phyloP scores from a whole-genome alignment of 2,329 filamentous ascomycete species.

The Alternaria angustiovoidea region DNA sequence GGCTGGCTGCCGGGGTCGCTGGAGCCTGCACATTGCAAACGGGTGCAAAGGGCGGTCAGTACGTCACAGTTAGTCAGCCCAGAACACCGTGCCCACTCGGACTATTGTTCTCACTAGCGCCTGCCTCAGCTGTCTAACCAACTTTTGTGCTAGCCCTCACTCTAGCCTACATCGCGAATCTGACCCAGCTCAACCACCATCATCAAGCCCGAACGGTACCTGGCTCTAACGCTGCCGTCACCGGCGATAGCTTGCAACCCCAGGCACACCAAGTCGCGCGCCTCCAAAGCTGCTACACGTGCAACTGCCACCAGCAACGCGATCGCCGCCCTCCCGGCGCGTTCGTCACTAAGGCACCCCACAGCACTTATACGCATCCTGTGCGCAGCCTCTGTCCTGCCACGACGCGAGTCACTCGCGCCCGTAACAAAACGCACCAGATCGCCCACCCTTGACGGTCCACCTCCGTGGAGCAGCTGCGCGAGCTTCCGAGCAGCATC shows the following conservation, averaged over 20 bases:
- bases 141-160: constrained; percentile 31
- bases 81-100: constrained; percentile 4
- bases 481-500: constrained; percentile 11
- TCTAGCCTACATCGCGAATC: constrained; percentile 51
- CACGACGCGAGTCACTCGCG: constrained; percentile 28
- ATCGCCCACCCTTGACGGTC: constrained; percentile 18
- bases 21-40: constrained; percentile 3
- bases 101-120: constrained; percentile 30
- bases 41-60: constrained; percentile 21
- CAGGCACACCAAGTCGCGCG: constrained; percentile 32
- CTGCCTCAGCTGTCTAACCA: constrained; percentile 45
- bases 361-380: constrained; percentile 14
- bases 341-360: constrained; percentile 23
- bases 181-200: constrained; percentile 38
- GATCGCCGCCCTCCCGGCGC: constrained; percentile 29
- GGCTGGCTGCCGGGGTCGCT: not conserved
- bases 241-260: constrained; percentile 29
- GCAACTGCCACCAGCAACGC: constrained; percentile 37
- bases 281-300: constrained; percentile 45
- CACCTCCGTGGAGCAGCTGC: constrained; percentile 14
- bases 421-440: constrained; percentile 23
- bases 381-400: constrained; percentile 15
- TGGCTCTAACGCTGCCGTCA: constrained; percentile 39
- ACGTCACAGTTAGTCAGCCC: constrained; percentile 32
- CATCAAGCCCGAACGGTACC: constrained; percentile 31